These are phyloP conservation scores for Hansenula sp. DNA, from an alignment of 1,139 yeast genomes.

Conservation along the genomic window DNA sequence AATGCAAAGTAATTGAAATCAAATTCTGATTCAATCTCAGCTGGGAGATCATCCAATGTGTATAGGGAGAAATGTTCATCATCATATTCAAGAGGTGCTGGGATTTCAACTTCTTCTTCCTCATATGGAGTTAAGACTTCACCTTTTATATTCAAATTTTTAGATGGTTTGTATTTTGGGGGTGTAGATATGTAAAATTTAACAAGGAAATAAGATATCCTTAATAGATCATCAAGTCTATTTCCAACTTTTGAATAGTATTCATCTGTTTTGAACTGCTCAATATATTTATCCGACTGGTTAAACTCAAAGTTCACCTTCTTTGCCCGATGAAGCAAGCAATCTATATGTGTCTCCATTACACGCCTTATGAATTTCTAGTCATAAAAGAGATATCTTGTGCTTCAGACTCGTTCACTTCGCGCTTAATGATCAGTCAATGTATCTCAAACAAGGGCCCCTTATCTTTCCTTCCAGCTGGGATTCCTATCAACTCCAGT, in stretches of 20 bases:
- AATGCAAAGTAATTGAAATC: constrained; percentile 6
- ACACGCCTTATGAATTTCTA: too few species aligned
- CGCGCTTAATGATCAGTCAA: too few species aligned
- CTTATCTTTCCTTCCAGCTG: too few species aligned
- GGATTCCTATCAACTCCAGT: too few species aligned
- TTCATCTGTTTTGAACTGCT: constrained; percentile 3
- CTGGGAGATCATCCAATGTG: constrained; percentile 4
- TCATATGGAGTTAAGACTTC: constrained; percentile 5
- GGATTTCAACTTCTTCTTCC: neutral
- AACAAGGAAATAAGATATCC: constrained; percentile 5
- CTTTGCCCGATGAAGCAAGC: constrained; percentile 1
- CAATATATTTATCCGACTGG: constrained; percentile 5
- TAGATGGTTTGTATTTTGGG: constrained; percentile 1
- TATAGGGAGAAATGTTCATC: constrained; percentile 4
- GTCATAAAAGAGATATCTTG: too few species aligned
- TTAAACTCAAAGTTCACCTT: constrained; percentile 2
- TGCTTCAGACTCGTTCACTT: too few species aligned
- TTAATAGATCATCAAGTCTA: constrained; percentile 7
- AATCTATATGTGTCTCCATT: constrained; percentile 6
- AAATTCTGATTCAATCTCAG: constrained; percentile 10
- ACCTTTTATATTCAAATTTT: neutral
- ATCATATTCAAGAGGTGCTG: neutral
- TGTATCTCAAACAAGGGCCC: too few species aligned
- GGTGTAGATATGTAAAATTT: constrained; percentile 7
- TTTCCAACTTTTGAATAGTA: constrained; percentile 5